Conservation (phyloP, 192 early-diverging fungal genomes). For the Linnemannia exigua region DNA sequence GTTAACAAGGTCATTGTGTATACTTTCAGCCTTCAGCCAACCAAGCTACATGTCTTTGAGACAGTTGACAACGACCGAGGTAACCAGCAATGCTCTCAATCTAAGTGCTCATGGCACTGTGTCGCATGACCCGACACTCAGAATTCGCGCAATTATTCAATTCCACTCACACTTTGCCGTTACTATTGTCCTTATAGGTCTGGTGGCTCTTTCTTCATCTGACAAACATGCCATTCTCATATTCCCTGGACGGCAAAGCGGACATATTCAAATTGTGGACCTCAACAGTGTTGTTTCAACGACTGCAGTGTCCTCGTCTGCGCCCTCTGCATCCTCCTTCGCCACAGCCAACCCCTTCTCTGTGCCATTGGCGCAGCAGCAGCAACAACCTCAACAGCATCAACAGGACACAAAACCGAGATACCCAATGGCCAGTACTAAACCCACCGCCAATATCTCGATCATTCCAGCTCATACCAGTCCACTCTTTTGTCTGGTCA, state of each 20-base stretch:
- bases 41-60: constrained; percentile 84
- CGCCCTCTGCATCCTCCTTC: constrained; percentile 38
- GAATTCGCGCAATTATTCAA: not conserved
- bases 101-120: not conserved
- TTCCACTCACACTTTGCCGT: not conserved
- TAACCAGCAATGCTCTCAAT: constrained; percentile 17
- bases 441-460: constrained; percentile 70
- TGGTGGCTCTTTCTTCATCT: constrained; percentile 77
- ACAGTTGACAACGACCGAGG: constrained; percentile 84
- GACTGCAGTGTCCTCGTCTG: constrained; percentile 50
- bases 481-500: constrained; percentile 80
- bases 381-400: constrained; percentile 38
- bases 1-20: constrained; percentile 87
- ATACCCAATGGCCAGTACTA: constrained; percentile 56
- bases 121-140: not conserved
- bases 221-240: constrained; percentile 79
- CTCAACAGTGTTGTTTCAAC: constrained; percentile 69
- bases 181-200: constrained; percentile 53
- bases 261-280: constrained; percentile 90
- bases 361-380: constrained; percentile 27
- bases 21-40: constrained; percentile 77
- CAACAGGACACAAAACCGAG: constrained; percentile 24
- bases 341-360: constrained; percentile 51
- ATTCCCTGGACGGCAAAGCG: constrained; percentile 86
- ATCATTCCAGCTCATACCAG: constrained; percentile 90